Evolutionary conservation across 2,329 filamentous ascomycete genomes (phyloP).

Genomic region (Colletotrichum viniferum): DNA sequence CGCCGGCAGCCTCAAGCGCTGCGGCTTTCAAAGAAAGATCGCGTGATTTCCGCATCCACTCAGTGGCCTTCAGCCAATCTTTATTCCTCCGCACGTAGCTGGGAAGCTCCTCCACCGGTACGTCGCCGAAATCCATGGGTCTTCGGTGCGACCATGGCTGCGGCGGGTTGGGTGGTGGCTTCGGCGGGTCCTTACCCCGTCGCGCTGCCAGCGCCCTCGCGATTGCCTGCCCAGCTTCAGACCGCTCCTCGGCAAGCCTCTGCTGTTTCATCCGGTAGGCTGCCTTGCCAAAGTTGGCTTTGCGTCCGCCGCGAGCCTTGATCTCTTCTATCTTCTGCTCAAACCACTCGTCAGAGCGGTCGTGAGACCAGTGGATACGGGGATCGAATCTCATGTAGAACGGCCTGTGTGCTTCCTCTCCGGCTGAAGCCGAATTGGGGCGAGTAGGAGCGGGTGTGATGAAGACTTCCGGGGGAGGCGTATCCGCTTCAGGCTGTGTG

Average conservation of each 20-base stretch:
- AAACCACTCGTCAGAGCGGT: conserved; percentile 50
- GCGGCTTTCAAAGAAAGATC: conserved; percentile 20
- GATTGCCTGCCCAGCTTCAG: neutral
- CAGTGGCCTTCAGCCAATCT: conserved; percentile 47
- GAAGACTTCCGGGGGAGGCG: conserved; percentile 10
- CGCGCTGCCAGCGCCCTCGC: neutral
- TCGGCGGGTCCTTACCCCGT: neutral
- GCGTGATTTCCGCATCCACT: conserved; percentile 38
- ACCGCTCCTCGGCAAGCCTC: conserved; percentile 24
- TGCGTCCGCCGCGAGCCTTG: conserved; percentile 49
- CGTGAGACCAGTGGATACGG: conserved; percentile 49
- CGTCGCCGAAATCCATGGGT: conserved; percentile 39
- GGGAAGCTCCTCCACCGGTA: conserved; percentile 45
- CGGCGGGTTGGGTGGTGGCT: conserved; percentile 24
- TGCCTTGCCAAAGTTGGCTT: conserved; percentile 54
- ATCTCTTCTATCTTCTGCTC: conserved; percentile 55
- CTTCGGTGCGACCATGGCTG: conserved; percentile 32
- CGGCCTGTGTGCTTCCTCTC: conserved; percentile 29
- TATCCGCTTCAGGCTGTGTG: conserved; percentile 11
- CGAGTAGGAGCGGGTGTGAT: neutral
- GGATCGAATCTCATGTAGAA: conserved; percentile 55
- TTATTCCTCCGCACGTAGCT: conserved; percentile 47
- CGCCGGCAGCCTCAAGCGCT: neutral
- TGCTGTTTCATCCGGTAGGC: conserved; percentile 40
- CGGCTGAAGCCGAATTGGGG: neutral